A percentile compares a stretch with the other conserved stretches of the same genome.
Conservation (phyloP, 1,139 yeast genomes). For the Geotrichum aggregatum region DNA sequence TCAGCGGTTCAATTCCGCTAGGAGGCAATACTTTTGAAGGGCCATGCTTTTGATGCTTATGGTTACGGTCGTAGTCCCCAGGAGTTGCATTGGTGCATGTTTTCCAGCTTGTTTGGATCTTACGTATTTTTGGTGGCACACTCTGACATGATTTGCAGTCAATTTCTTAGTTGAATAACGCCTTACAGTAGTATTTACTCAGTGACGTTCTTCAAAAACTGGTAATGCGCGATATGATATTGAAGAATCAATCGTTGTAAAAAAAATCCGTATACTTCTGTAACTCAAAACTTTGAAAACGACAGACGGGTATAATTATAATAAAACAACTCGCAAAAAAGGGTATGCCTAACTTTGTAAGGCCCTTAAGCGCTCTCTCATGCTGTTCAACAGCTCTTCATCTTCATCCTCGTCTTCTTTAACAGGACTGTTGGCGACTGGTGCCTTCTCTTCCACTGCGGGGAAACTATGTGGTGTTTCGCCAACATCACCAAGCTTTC, state of each 20-base stretch:
- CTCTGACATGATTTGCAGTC: no score
- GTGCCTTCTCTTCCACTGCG: constrained; percentile 17
- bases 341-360: constrained; percentile 57
- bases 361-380: constrained; percentile 86
- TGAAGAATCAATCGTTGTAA: neutral
- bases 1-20: no score
- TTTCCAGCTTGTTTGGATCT: no score
- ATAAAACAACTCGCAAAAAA: neutral
- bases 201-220: no score
- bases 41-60: no score
- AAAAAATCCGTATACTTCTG: neutral
- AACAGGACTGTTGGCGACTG: neutral
- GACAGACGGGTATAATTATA: neutral
- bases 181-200: no score
- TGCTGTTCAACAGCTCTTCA: constrained; percentile 68
- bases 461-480: constrained; percentile 25
- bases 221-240: no score
- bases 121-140: no score
- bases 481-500: constrained; percentile 46
- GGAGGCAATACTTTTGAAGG: neutral
- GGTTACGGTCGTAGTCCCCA: no score
- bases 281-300: neutral
- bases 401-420: constrained; percentile 54
- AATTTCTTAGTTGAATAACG: no score
- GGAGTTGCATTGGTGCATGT: no score